Evolutionary conservation across 2,329 filamentous ascomycete genomes (phyloP), one percentile per base, ranked within the genome.

Genomic region (Fusarium dlaminii): DNA sequence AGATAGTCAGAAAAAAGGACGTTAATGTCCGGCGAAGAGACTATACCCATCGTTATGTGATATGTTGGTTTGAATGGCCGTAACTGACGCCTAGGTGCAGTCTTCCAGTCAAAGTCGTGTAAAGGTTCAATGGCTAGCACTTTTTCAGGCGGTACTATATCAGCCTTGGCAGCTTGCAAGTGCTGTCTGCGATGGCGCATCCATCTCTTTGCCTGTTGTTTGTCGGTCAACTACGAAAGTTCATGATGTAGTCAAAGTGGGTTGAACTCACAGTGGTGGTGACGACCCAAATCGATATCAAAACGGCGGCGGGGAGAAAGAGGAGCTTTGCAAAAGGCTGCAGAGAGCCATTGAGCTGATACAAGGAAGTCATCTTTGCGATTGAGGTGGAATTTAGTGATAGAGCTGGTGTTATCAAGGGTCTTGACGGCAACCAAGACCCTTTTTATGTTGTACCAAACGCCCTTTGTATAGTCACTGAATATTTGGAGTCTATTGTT

Each of bases 131-230:
- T 74, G 1, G 8, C 3, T 1, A 29, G 8, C 9, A 20, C 36
- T 39, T 74, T 74, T 36, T 74, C 71, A 27, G 40, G 27, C 3
- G 30, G 22, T 7, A 22, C n/a, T 40, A 17, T 39, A 11, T 36
- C 46, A 10, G 30, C 43, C 24, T 69, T 48, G 27, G 9, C 15
- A 6, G 66, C 61, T 3, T 55, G 59, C 1, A 57, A 49, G 27
- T 59, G 54, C 8, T 71, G 68, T 49, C 52, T 75, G 18, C 69
- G 61, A n/a, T 34, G 46, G 14, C 30, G 65, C 68, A 70, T 75
- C 76, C 72, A 75, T 75, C 52, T 58, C 32, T 73, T 78, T 20
- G 66, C 61, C 76, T 76, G 18, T 17, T 17, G 18, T 27, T 30
- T 34, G 5, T 12, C 18, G 4, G 18, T 63, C 8, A 55, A 36